A percentile compares a stretch with the other conserved stretches of the same genome.
These are phyloP conservation scores for Drosera capensis DNA, from an alignment of 148 eudicot genomes.

Conservation along the genomic window DNA sequence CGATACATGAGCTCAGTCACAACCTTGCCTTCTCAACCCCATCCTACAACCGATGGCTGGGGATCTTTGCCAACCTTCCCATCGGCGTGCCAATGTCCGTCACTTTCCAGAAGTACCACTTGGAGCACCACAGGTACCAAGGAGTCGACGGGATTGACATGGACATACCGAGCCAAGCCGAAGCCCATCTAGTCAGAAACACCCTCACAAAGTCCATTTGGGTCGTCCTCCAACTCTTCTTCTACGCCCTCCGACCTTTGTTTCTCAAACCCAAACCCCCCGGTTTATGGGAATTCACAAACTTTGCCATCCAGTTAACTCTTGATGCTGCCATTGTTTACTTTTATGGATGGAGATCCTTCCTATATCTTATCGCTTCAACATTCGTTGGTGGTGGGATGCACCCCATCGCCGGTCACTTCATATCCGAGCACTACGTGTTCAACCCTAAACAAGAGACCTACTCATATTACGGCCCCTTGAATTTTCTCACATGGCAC, in stretches of 20 bases:
- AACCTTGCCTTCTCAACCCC: conserved; percentile 91
- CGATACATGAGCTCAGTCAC: conserved; percentile 91
- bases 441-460: conserved; percentile 80
- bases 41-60: conserved; percentile 75
- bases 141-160: conserved; percentile 86
- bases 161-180: conserved; percentile 74
- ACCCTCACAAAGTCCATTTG: conserved; percentile 58
- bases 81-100: conserved; percentile 91
- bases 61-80: conserved; percentile 90
- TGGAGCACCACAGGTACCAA: conserved; percentile 88
- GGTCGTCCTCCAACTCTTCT: conserved; percentile 79
- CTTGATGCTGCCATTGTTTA: conserved; percentile 57
- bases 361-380: conserved; percentile 54
- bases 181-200: conserved; percentile 55
- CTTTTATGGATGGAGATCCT: conserved; percentile 67
- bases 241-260: conserved; percentile 75
- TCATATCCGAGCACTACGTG: conserved; percentile 85
- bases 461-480: conserved; percentile 76
- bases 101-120: conserved; percentile 94
- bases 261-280: conserved; percentile 93
- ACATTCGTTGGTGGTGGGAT: conserved; percentile 92
- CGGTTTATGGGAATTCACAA: conserved; percentile 72
- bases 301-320: conserved; percentile 41
- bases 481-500: conserved; percentile 72
- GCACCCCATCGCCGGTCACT: conserved; percentile 98